Percentiles rank a stretch among this genome's conserved stretches.
These are phyloP conservation scores for Porphyrellus cyaneotinctus DNA, from an alignment of 768 basidiomycete species.

Conservation along the genomic window DNA sequence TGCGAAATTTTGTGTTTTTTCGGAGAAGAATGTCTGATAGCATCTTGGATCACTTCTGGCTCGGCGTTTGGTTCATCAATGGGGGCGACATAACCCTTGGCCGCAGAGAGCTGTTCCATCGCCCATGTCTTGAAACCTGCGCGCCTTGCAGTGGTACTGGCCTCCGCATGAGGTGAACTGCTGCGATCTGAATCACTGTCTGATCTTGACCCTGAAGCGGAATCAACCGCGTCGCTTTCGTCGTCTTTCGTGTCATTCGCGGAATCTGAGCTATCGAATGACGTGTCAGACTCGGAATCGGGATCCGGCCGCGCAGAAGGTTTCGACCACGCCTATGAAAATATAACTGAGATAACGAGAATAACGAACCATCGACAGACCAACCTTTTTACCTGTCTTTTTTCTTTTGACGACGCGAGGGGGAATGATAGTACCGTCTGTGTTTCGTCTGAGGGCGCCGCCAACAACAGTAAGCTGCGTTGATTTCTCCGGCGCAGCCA, in stretches of 20 bases:
- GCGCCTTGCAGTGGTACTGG: constrained; percentile 32
- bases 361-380: constrained; percentile 17
- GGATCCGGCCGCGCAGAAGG: constrained; percentile 26
- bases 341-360: constrained; percentile 1
- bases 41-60: constrained; percentile 5
- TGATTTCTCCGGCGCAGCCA: constrained; percentile 12
- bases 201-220: constrained; percentile 11
- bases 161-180: constrained; percentile 14
- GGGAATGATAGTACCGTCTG: constrained; percentile 54
- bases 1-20: constrained; percentile 49
- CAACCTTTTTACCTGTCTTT: constrained; percentile 43
- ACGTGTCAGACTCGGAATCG: constrained; percentile 47
- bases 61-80: constrained; percentile 14
- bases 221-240: constrained; percentile 17
- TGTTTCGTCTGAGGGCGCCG: constrained; percentile 60
- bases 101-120: constrained; percentile 60
- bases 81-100: constrained; percentile 36
- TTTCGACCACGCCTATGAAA: constrained; percentile 45
- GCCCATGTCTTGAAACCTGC: constrained; percentile 90
- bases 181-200: constrained; percentile 17
- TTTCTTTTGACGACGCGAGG: constrained; percentile 47
- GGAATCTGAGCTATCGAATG: constrained; percentile 78
- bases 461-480: constrained; percentile 40
- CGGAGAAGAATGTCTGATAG: constrained; percentile 9
- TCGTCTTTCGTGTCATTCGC: constrained; percentile 49